Conservation (phyloP, 2,329 filamentous ascomycete genomes). For the Alternaria gaisen region DNA sequence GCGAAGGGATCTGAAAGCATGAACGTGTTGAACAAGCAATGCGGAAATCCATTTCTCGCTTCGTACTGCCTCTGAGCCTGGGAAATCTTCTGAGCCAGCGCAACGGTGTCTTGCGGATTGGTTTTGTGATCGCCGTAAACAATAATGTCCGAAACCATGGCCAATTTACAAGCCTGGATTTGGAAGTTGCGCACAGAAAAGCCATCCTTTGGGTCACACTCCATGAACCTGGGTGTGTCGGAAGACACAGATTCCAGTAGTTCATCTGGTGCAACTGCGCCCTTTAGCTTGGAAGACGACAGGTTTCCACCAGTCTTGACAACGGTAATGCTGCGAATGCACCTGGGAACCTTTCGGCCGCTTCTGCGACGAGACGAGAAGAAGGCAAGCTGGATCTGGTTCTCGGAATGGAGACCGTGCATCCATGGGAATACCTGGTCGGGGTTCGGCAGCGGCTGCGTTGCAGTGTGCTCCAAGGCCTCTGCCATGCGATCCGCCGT, state of each 20-base stretch:
- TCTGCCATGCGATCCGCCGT: constrained; percentile 72
- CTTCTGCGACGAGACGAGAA: constrained; percentile 80
- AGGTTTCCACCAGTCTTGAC: constrained; percentile 91
- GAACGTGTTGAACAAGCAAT: constrained; percentile 83
- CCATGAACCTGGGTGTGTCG: constrained; percentile 72
- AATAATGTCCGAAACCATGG: constrained; percentile 88
- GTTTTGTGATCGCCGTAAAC: constrained; percentile 82
- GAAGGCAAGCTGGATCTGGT: constrained; percentile 88
- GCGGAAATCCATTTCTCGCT: constrained; percentile 67
- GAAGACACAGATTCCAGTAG: constrained; percentile 66
- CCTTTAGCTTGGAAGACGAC: constrained; percentile 78
- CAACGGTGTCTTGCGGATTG: constrained; percentile 69
- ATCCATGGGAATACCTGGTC: constrained; percentile 95
- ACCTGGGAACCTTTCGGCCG: constrained; percentile 75
- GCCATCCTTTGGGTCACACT: constrained; percentile 85
- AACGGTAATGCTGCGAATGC: constrained; percentile 81
- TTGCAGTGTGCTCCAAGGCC: constrained; percentile 78
- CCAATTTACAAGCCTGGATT: constrained; percentile 89
- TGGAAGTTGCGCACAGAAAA: constrained; percentile 98
- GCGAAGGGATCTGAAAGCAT: constrained; percentile 61
- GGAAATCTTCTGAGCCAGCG: constrained; percentile 71
- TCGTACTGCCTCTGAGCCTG: constrained; percentile 78
- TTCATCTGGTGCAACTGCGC: constrained; percentile 83
- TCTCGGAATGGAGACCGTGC: constrained; percentile 88
- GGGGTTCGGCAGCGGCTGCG: constrained; percentile 83